Evolutionary conservation across 2,329 filamentous ascomycete genomes (phyloP).

Genomic region (Penicillium sp.): DNA sequence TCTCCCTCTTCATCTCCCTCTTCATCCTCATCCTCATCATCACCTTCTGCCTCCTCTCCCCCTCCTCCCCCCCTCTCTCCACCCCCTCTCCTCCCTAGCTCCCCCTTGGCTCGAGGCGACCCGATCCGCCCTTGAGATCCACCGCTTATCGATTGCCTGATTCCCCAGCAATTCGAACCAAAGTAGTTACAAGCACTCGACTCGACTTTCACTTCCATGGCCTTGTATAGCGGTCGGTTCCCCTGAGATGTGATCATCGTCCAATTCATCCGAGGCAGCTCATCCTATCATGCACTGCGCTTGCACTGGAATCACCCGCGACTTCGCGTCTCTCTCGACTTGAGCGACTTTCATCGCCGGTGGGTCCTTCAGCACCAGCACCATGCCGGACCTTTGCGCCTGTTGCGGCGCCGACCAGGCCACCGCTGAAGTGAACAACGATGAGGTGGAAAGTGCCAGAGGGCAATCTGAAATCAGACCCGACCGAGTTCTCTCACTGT

Average conservation of each 20-base stretch:
- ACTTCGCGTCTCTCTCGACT: conserved; percentile 33
- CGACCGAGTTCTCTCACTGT: conserved; percentile 47
- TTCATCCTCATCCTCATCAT: not conserved
- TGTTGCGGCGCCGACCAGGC: not conserved
- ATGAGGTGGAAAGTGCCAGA: conserved; percentile 28
- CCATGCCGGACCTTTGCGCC: not conserved
- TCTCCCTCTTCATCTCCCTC: conserved; percentile 1
- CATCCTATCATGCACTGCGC: conserved; percentile 39
- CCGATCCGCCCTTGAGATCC: conserved; percentile 26
- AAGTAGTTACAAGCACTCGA: not conserved
- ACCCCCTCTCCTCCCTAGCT: conserved; percentile 22
- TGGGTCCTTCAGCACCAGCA: not conserved
- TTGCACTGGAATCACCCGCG: conserved; percentile 32
- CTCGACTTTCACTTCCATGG: conserved; percentile 26
- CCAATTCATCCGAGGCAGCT: conserved; percentile 23
- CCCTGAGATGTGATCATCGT: conserved; percentile 29
- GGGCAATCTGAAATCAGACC: conserved; percentile 25
- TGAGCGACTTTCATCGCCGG: conserved; percentile 5
- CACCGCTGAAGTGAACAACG: not conserved
- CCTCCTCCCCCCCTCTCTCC: conserved; percentile 16
- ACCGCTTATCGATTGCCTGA: conserved; percentile 22
- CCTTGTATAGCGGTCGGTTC: conserved; percentile 33
- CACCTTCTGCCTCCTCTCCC: conserved; percentile 6
- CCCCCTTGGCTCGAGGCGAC: not conserved
- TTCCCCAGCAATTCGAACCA: conserved; percentile 3